Base-by-base conservation (phyloP, 2,329 filamentous ascomycete genomes). In the Xylariaceae sp. region DNA sequence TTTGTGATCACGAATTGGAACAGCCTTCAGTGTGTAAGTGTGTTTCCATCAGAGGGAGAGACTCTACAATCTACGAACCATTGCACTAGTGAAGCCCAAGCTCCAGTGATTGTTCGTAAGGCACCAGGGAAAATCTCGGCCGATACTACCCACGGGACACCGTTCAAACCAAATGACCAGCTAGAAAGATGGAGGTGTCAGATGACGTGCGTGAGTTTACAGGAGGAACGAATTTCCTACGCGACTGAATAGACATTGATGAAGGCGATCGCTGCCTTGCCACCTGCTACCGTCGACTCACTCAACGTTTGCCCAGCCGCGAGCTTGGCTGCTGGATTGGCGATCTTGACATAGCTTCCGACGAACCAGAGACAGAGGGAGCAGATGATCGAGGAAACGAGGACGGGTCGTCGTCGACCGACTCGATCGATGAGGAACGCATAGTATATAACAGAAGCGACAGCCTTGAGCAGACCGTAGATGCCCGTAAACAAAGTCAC, bases 161-260 rank as follows among this genome's bases (percentile, higher is more conserved):
- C 71, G 53, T 75, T 74, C 1, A 72, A 62, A 42, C 72, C 72
- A 49, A 70, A 74, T 1, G 69, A 72, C 69, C 69, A 75, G 55
- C 68, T 71, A 5, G 0, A 2, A 7, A 27, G 7, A 5, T 7
- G 22, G 22, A 27, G 22, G 7, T 27, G 7, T 27, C 7, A 27
- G 22, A 27, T 4, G 7, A 27, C 7, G 22, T 4, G 7, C 4
- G 22, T 27, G 22, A 27, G 22, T 4, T 27, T 27, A 7, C n/a
- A 11, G 9, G 19, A n/a, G 15, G 17, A 39, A 14, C 32, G 5
- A 32, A 6, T 27, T 27, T 53, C 76, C 54, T 71, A 78, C 62
- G 79, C 78, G 40, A 78, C 69, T 1, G 71, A 76, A 54, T 79
- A 80, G 1, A 80, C 65, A 66, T 80, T 80, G 19, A 81, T 74